Evolutionary conservation across 345 rosid genomes (phyloP).

Genomic region (Camelina laxa): DNA sequence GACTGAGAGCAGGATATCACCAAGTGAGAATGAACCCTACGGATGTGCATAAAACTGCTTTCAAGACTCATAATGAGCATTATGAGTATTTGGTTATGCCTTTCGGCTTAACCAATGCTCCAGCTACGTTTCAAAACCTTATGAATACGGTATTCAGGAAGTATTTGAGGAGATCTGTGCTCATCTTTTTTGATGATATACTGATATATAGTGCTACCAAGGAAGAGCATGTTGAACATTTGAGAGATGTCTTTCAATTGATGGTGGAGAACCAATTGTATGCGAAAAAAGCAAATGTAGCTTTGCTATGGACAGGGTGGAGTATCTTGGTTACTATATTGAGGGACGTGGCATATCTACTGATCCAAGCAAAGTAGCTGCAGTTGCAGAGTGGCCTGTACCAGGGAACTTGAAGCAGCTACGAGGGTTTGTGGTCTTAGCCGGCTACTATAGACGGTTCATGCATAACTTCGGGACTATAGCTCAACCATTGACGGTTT

Average conservation of each 20-base stretch:
- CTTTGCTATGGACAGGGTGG: accelerated
- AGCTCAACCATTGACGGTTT: accelerated
- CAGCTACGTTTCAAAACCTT: too few relatives aligned
- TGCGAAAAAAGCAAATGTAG: neutral
- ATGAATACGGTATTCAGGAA: too few relatives aligned
- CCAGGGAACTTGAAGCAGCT: neutral
- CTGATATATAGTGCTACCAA: neutral
- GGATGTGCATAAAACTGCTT: too few relatives aligned
- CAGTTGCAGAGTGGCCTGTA: neutral
- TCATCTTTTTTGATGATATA: too few relatives aligned
- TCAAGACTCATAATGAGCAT: too few relatives aligned
- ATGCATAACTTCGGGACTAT: neutral
- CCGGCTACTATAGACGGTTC: neutral
- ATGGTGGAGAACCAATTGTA: accelerated
- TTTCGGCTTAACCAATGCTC: too few relatives aligned
- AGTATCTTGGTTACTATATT: neutral
- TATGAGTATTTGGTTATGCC: too few relatives aligned
- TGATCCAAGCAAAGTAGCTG: accelerated
- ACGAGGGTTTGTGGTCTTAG: neutral
- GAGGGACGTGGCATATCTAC: accelerated
- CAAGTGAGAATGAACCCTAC: neutral
- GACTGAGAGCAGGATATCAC: neutral
- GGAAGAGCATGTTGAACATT: neutral
- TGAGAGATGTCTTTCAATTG: accelerated
- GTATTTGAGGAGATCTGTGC: too few relatives aligned